A percentile compares a stretch with the other conserved stretches of the same genome.
These are phyloP conservation scores for Sporisorium graminicola DNA, from an alignment of 1,284 basidiomycete species.

Conservation along the genomic window DNA sequence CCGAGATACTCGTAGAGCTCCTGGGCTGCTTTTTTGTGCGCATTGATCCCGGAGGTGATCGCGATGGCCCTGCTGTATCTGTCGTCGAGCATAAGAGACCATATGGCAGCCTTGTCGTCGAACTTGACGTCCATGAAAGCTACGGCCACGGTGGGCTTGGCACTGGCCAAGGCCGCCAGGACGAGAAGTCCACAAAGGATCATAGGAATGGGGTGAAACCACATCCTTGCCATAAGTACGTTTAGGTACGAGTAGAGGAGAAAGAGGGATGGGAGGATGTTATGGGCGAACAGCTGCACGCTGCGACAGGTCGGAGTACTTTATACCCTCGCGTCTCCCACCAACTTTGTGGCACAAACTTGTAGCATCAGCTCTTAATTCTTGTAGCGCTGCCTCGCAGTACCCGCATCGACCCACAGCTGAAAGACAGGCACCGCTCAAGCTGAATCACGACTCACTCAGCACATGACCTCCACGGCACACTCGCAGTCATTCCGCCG, in stretches of 20 bases:
- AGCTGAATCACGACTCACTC: background rate
- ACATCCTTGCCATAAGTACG: conserved; percentile 21
- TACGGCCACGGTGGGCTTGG: conserved; percentile 6
- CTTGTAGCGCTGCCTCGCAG: no score
- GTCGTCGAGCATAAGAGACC: conserved; percentile 25
- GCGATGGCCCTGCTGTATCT: conserved; percentile 27
- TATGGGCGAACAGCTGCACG: background rate
- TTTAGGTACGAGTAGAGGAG: no score
- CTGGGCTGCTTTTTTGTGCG: conserved; percentile 20
- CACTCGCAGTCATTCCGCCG: background rate
- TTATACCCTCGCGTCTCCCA: background rate
- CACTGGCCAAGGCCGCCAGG: background rate
- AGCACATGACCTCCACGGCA: background rate
- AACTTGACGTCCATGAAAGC: conserved; percentile 46
- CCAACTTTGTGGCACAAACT: background rate
- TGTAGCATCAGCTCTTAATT: no score
- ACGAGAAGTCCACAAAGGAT: background rate
- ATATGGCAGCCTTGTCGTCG: conserved; percentile 47
- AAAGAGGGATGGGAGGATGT: background rate
- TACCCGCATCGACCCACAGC: no score
- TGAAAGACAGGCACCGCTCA: background rate
- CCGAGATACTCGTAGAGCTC: conserved; percentile 20
- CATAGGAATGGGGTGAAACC: background rate
- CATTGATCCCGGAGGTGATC: conserved; percentile 31
- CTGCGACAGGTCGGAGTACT: background rate